phyloP scores from a whole-genome alignment of 208 protist genomes.

The Leishmania gerbilli region DNA sequence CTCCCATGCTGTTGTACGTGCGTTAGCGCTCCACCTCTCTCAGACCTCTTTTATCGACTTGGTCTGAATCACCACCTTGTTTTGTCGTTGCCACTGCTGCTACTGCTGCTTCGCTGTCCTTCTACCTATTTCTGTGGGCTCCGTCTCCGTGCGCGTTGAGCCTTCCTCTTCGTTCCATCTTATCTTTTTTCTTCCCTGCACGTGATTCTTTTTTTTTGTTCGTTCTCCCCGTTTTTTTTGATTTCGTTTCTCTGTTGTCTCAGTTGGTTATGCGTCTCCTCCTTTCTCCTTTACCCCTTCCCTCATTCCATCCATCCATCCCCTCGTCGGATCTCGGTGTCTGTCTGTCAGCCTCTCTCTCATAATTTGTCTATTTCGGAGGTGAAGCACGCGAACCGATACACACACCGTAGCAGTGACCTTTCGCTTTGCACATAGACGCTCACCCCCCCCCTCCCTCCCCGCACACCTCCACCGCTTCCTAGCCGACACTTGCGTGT shows the following conservation, averaged over 20 bases:
- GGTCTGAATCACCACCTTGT: not conserved
- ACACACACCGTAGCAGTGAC: not conserved
- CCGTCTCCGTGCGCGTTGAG: not conserved
- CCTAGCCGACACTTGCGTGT: not conserved
- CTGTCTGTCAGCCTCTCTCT: not conserved
- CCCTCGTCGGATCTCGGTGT: not conserved
- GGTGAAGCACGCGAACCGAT: not conserved
- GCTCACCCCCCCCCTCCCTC: not conserved
- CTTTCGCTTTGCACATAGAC: not conserved
- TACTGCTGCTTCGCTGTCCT: no score
- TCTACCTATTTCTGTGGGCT: not conserved
- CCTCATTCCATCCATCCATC: not conserved
- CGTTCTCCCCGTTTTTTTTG: not conserved
- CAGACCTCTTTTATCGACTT: not conserved
- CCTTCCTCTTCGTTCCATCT: not conserved
- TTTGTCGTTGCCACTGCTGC: not conserved
- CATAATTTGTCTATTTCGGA: not conserved
- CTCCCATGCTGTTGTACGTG: not conserved
- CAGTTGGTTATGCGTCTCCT: not conserved
- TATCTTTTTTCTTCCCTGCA: not conserved
- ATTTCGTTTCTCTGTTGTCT: not conserved
- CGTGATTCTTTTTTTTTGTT: not conserved
- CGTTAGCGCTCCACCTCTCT: not conserved
- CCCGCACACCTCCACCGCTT: not conserved
- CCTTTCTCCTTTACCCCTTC: not conserved